Base-by-base conservation (phyloP, 257 asterid species). In the Lycium barbarum region DNA sequence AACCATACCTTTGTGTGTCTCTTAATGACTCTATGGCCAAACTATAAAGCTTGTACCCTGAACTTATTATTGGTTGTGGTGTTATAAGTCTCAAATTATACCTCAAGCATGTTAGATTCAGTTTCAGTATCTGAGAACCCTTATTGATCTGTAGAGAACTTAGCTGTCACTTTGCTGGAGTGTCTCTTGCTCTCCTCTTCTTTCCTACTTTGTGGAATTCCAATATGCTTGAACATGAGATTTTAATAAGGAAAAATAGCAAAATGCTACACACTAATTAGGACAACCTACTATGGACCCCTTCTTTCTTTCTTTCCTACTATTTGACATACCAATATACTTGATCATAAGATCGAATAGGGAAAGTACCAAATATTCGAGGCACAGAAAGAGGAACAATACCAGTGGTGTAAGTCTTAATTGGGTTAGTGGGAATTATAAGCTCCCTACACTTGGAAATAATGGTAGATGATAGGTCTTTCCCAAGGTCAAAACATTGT, bases 171-270 rank as follows among this genome's bases (percentile, higher is more conserved):
- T 78, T 78, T 78, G 47, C 65, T 78, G 47, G 43, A 26, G 49
- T 33, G 65, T 33, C 63, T 54, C 82, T 78, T 78, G 33, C 43
- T 76, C 49, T 22, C 43, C 22, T 76, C 20, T 22, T 74, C 63
- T 53, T 78, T 53, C 81, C 82, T 78, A 78, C 82, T 26, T 51
- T 53, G 4, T 78, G 65, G 4, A 49, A 33, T 78, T 78, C 82
- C 0, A 15, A 15, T 78, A 53, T 15, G 49, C 49, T 53, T 78
- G 82, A 53, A 53, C 82, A 78, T 78, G 82, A 33, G 15, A 26
- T 76, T 51, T n/a, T 54, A 17, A 45, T 18, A 12, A 72, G 57
- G 58, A 72, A 72, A 22, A 22, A 26, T 5, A 26, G 26, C 82
- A 76, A 51, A 22, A 26, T 26, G 9, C 43, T 7, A 76, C 11